Percentiles rank a stretch among this genome's conserved stretches.
Evolutionary conservation across 306 rosid species (phyloP).

Genomic region (Sesbania bispinosa): DNA sequence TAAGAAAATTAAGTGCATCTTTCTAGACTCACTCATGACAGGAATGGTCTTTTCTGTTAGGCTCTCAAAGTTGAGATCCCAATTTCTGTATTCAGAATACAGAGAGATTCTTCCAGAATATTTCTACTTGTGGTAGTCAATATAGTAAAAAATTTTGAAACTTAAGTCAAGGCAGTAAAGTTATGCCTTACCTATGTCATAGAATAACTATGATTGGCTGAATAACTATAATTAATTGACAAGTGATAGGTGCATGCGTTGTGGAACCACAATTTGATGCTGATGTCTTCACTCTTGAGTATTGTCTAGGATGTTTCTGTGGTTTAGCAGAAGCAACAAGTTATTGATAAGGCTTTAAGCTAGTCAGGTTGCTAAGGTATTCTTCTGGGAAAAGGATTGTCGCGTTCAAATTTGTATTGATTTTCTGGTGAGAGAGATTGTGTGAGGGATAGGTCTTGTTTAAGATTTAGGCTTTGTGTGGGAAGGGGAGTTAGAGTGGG

Average conservation of each 20-base stretch:
- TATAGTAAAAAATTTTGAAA: not conserved
- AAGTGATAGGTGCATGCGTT: not conserved
- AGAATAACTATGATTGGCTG: not conserved
- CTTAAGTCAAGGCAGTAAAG: not conserved
- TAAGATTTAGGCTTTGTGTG: too few relatives aligned
- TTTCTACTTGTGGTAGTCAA: not conserved
- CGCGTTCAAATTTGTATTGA: not conserved
- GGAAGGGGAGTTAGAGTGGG: too few relatives aligned
- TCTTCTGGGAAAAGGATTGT: not conserved
- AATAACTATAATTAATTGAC: not conserved
- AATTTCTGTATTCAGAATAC: not conserved
- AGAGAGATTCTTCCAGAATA: not conserved
- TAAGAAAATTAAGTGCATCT: not conserved
- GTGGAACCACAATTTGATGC: not conserved
- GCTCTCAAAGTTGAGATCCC: not conserved
- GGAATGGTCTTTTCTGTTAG: not conserved
- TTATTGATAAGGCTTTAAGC: not conserved
- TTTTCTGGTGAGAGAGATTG: conserved; percentile 11
- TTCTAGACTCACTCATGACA: not conserved
- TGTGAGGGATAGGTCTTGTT: not conserved
- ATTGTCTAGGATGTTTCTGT: not conserved
- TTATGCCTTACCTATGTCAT: not conserved
- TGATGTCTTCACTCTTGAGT: not conserved
- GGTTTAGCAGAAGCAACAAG: not conserved
- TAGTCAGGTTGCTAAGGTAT: not conserved